Percentiles rank a stretch among this genome's conserved stretches.
These are phyloP conservation scores for Blumeria graminis DNA, from an alignment of 2,329 filamentous ascomycete genomes.

Conservation along the genomic window DNA sequence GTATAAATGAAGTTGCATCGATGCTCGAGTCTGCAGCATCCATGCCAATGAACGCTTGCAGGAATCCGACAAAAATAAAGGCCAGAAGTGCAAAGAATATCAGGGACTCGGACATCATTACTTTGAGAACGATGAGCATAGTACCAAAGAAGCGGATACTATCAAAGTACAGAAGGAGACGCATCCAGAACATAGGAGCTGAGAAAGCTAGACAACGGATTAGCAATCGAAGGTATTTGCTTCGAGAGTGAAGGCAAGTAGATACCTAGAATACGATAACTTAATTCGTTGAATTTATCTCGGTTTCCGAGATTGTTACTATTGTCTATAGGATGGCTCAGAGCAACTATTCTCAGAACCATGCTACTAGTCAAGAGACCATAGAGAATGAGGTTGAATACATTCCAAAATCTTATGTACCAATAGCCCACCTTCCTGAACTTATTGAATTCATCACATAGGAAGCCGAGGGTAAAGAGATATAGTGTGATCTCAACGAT, in stretches of 20 bases:
- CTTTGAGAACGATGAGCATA: constrained; percentile 91
- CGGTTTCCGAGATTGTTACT: constrained; percentile 23
- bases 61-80: constrained; percentile 64
- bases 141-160: constrained; percentile 88
- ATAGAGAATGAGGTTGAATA: constrained; percentile 75
- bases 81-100: constrained; percentile 88
- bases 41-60: constrained; percentile 84
- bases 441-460: constrained; percentile 70
- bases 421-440: constrained; percentile 82
- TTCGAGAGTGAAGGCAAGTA: not conserved
- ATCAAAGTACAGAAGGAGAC: constrained; percentile 78
- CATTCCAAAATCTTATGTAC: constrained; percentile 92
- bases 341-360: constrained; percentile 51
- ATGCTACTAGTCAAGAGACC: constrained; percentile 55
- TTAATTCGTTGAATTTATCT: constrained; percentile 46
- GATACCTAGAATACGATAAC: constrained; percentile 59
- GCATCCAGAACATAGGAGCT: constrained; percentile 92
- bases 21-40: constrained; percentile 56
- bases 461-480: constrained; percentile 72
- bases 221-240: constrained; percentile 1
- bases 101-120: constrained; percentile 80
- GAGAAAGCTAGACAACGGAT: constrained; percentile 37
- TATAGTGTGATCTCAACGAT: constrained; percentile 66
- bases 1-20: constrained; percentile 45
- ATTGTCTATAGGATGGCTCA: constrained; percentile 31